Evolutionary conservation across 2,329 filamentous ascomycete genomes (phyloP).

Genomic region (Colletotrichum sp.): DNA sequence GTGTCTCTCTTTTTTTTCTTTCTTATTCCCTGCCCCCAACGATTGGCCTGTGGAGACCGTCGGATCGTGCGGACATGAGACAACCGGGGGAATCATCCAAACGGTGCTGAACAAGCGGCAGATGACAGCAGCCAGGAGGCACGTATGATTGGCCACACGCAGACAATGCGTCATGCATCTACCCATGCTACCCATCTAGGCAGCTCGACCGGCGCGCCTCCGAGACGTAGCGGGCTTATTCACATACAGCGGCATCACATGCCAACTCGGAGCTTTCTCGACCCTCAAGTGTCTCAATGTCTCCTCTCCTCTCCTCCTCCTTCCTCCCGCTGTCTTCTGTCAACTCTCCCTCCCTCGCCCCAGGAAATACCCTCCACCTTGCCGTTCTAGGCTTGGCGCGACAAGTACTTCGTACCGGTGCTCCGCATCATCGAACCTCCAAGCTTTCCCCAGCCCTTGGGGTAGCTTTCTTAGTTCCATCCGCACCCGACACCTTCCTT

Average conservation of each 20-base stretch:
- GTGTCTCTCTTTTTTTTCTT: not conserved
- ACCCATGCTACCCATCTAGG: not conserved
- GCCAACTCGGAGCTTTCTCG: not conserved
- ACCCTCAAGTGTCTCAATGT: not conserved
- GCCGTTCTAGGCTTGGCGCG: conserved; percentile 16
- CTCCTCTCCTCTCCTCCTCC: not conserved
- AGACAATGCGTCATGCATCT: not conserved
- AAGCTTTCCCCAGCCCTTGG: conserved; percentile 16
- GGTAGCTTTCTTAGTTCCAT: conserved; percentile 5
- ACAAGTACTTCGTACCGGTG: conserved; percentile 4
- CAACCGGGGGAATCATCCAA: conserved; percentile 7
- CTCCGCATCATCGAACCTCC: conserved; percentile 8
- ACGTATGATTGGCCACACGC: not conserved
- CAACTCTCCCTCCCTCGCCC: conserved; percentile 6
- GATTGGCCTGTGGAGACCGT: not conserved
- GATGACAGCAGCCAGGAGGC: not conserved
- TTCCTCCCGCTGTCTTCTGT: conserved; percentile 16
- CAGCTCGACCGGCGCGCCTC: not conserved
- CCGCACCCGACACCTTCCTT: not conserved
- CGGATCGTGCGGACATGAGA: conserved; percentile 7
- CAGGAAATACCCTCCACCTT: conserved; percentile 10
- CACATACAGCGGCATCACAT: conserved; percentile 23
- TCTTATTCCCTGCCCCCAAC: conserved; percentile 6
- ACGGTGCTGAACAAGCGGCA: not conserved
- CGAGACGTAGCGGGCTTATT: not conserved